phyloP scores from a whole-genome alignment of 2,329 filamentous ascomycete species.

The Colletotrichum liriopes region DNA sequence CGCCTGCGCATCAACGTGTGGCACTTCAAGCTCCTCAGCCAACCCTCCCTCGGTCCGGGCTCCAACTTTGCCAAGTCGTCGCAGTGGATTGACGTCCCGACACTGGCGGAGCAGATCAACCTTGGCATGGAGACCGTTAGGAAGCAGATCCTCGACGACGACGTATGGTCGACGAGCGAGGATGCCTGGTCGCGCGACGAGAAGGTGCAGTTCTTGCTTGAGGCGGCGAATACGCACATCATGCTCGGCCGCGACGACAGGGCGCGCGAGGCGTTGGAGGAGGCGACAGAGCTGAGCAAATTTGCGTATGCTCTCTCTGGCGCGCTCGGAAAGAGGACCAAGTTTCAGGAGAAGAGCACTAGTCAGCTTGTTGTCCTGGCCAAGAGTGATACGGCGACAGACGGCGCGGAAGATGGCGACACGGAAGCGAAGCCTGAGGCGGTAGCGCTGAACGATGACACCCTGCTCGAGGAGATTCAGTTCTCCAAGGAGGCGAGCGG shows the following conservation, averaged over 20 bases:
- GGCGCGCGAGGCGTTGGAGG: slow-evolving; percentile 79
- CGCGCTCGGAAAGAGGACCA: slow-evolving; percentile 87
- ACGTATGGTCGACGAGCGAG: slow-evolving; percentile 55
- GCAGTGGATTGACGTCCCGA: slow-evolving; percentile 73
- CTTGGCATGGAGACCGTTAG: slow-evolving; percentile 61
- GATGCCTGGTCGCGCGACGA: slow-evolving; percentile 62
- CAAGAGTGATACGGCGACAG: slow-evolving; percentile 68
- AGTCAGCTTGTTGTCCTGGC: slow-evolving; percentile 95
- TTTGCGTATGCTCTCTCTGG: slow-evolving; percentile 90
- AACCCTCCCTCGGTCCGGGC: slow-evolving; percentile 68
- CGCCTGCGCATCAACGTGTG: slow-evolving; percentile 81
- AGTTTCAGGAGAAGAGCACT: slow-evolving; percentile 83
- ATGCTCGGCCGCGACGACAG: slow-evolving; percentile 86
- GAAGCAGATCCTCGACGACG: slow-evolving; percentile 52
- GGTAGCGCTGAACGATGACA: slow-evolving; percentile 91
- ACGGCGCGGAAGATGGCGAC: slow-evolving; percentile 45
- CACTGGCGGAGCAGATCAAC: slow-evolving; percentile 67
- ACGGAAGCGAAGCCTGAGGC: slow-evolving; percentile 71
- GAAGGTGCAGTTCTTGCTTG: slow-evolving; percentile 82
- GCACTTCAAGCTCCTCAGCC: slow-evolving; percentile 73
- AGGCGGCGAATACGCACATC: slow-evolving; percentile 86
- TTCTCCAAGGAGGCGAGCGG: slow-evolving; percentile 70
- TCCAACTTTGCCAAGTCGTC: slow-evolving; percentile 70
- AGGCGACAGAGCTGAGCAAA: slow-evolving; percentile 76
- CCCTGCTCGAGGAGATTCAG: slow-evolving; percentile 87